Conservation (phyloP, 176 grass and related monocot species). For the Guadua angustifolia region DNA sequence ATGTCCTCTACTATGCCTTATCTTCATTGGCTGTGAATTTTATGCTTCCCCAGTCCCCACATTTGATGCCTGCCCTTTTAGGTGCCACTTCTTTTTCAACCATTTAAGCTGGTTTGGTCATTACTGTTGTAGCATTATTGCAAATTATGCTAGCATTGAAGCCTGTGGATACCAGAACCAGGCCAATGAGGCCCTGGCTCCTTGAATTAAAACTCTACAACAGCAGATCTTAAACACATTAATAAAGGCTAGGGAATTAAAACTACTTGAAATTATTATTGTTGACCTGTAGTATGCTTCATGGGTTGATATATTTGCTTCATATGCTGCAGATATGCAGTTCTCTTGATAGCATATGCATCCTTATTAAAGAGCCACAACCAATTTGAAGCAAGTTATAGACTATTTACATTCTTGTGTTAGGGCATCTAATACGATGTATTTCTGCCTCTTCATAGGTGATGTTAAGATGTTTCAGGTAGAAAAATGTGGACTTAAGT, state of each 20-base stretch:
- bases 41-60: background rate
- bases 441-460: background rate
- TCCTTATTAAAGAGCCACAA: background rate
- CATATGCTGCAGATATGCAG: background rate
- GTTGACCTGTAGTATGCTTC: background rate
- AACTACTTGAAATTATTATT: background rate
- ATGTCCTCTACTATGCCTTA: background rate
- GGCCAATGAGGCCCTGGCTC: background rate
- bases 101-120: background rate
- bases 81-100: conserved; percentile 4
- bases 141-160: background rate
- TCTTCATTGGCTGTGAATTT: background rate
- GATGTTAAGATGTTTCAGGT: conserved; percentile 29
- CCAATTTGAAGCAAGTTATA: background rate
- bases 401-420: background rate
- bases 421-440: conserved; percentile 8
- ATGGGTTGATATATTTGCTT: background rate
- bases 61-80: conserved; percentile 31
- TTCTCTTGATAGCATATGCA: background rate
- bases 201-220: conserved; percentile 22
- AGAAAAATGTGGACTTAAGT: background rate
- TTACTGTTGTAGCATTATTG: conserved; percentile 18
- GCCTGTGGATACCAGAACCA: background rate
- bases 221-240: conserved; percentile 27
- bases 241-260: background rate